Evolutionary conservation across 805 yeast genomes (phyloP), one percentile per base, ranked within the genome.

Genomic region (Candida vaughaniae): DNA sequence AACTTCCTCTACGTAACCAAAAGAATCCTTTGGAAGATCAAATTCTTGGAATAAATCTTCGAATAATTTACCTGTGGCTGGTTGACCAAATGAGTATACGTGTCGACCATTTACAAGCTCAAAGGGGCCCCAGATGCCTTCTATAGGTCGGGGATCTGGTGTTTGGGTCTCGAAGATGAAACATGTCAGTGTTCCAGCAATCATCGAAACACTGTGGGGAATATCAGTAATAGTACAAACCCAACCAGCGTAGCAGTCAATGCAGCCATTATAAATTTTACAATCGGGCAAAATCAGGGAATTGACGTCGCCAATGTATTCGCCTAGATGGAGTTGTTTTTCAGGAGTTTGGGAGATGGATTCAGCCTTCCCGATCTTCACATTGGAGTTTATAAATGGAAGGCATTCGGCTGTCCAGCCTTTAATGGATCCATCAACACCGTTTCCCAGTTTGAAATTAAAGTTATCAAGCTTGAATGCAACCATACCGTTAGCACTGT

Each of bases 181-280:
- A 43, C 85, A 79, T 0, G 83, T 77, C 5, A 82, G 76, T 0
- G 84, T 79, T 0, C 84, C 84, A 1, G 82, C 85, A 5, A 77
- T 73, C 71, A 77, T 65, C 1, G 75, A 61, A 16, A 78, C 45
- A n/a, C 29, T 30, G 8, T 29, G 23, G 2, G 62, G 57, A 22
- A 62, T 54, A 28, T 46, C 47, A 6, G 31, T 31, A 2, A 45
- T 31, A 1, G 69, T 57, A 0, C 74, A 59, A 10, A 75, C 49
- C 74, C 77, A 76, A 2, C 80, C 74, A 1, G 77, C 73, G 48
- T 79, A 78, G 38, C 83, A 75, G 48, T 79, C 84, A 25, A 78
- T 78, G 25, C 79, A 73, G 12, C 83, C 82, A 35, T 71, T 69
- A 6, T 62, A 58, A 3, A 66, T 54, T 1, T 51, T 44, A 1